Conservation (phyloP, 2,329 filamentous ascomycete species). For the Tolypocladium pustulatum region DNA sequence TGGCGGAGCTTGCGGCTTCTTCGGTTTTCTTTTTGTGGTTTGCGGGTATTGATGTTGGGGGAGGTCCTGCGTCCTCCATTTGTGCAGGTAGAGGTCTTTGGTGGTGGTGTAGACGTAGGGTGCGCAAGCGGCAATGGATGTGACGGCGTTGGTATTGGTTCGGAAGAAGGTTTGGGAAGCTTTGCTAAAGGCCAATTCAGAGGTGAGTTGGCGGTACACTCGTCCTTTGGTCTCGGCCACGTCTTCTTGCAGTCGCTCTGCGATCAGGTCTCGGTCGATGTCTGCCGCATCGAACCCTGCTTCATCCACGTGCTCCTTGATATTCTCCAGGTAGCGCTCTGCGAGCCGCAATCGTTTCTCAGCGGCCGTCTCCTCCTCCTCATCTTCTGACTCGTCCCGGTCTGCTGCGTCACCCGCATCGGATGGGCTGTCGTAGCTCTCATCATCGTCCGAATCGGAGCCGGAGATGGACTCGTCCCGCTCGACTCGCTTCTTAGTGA, state of each 20-base stretch:
- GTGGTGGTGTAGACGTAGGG: slow-evolving; percentile 82
- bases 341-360: slow-evolving; percentile 80
- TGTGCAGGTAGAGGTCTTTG: slow-evolving; percentile 75
- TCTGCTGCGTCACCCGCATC: slow-evolving; percentile 35
- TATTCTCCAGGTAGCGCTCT: slow-evolving; percentile 85
- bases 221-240: slow-evolving; percentile 85
- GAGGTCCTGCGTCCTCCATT: slow-evolving; percentile 73
- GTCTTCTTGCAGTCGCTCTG: slow-evolving; percentile 82
- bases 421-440: slow-evolving; percentile 25
- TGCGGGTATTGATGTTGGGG: slow-evolving; percentile 50
- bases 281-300: slow-evolving; percentile 85
- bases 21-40: slow-evolving; percentile 46
- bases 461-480: slow-evolving; percentile 75
- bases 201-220: slow-evolving; percentile 71
- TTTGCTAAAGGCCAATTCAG: slow-evolving; percentile 57
- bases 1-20: slow-evolving; percentile 47
- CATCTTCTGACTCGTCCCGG: slow-evolving; percentile 51
- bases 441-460: slow-evolving; percentile 64
- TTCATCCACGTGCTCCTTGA: slow-evolving; percentile 73
- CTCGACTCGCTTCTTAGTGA: slow-evolving; percentile 35
- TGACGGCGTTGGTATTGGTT: slow-evolving; percentile 67
- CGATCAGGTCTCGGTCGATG: slow-evolving; percentile 85
- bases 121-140: slow-evolving; percentile 66
- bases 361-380: slow-evolving; percentile 77
- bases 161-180: slow-evolving; percentile 65